Base-by-base conservation (phyloP, 345 rosid species). In the Pugionium cornutum region DNA sequence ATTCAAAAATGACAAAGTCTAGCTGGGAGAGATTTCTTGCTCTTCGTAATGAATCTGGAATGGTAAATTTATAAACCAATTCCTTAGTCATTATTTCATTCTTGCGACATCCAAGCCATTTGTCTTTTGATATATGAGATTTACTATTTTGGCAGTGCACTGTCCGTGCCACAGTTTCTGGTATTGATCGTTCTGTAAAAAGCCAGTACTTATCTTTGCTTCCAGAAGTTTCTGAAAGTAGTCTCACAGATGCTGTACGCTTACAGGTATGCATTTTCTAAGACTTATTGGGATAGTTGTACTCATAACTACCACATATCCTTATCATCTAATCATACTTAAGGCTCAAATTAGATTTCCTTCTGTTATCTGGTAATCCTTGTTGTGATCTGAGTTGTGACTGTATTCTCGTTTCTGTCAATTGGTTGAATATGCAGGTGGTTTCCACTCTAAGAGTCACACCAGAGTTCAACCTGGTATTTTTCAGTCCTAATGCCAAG, bases 1-100 rank as follows among this genome's bases (percentile, higher is more conserved):
- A 75, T 52, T 71, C 77, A 18, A 67, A 71, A 79, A 64, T 67
- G 66, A 69, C 81, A 25, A 79, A 76, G 63, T 83, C 87, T 64
- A 74, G 78, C 73, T 92, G 98, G 98, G 98, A 92, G 79, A 83
- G 85, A 58, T 87, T 80, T 72, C 60, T 92, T 70, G 83, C 78
- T 74, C 81, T 92, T 83, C 87, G 67, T 66, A 87, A 92, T 41
- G 88, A 82, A 68, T 78, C 96, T 8, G 97, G 98, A 78, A 53
- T 77, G 94, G 98, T 92, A 86, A 62, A 8, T 1, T 53, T 62
- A 11, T 48, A 6, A 53, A 47, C 32, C 42, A 27, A 39, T 45
- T 37, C 32, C 18, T 47, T 53, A 0, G 9, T 53, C 46, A 27
- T 41, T 47, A 6, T 18, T 18, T 18, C 18, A 18, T 18, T 18